Evolutionary conservation across 2,329 filamentous ascomycete genomes (phyloP).

Genomic region (Fusarium torulosum): DNA sequence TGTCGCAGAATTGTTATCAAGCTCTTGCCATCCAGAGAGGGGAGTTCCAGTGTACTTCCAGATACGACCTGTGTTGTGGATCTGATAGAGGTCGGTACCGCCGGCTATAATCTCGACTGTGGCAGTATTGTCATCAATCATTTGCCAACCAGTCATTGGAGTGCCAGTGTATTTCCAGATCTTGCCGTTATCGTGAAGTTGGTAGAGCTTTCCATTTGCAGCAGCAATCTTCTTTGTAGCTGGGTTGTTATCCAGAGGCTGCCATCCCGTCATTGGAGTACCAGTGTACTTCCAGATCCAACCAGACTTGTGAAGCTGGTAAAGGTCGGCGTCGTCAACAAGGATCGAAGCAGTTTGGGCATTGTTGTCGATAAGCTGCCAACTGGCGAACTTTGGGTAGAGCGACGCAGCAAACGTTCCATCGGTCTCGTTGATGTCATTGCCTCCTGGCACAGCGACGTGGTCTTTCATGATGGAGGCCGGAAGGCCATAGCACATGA

Average conservation of each 20-base stretch:
- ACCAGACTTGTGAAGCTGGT: not conserved
- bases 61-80: not conserved
- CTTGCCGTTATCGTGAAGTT: not conserved
- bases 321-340: not conserved
- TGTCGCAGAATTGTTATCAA: not conserved
- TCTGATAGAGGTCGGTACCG: not conserved
- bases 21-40: not conserved
- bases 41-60: not conserved
- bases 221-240: not conserved
- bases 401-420: not conserved
- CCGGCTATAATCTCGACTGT: not conserved
- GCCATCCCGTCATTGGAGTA: not conserved
- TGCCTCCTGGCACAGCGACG: not conserved
- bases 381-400: not conserved
- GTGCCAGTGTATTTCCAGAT: not conserved
- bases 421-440: not conserved
- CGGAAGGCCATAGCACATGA: constrained; percentile 1
- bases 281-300: not conserved
- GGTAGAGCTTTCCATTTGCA: not conserved
- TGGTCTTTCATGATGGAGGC: not conserved
- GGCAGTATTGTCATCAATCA: not conserved
- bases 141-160: not conserved
- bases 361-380: not conserved
- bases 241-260: not conserved
- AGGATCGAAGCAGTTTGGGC: not conserved